Evolutionary conservation across 2,329 filamentous ascomycete species (phyloP).

Genomic region (Aspergillus nomiae): DNA sequence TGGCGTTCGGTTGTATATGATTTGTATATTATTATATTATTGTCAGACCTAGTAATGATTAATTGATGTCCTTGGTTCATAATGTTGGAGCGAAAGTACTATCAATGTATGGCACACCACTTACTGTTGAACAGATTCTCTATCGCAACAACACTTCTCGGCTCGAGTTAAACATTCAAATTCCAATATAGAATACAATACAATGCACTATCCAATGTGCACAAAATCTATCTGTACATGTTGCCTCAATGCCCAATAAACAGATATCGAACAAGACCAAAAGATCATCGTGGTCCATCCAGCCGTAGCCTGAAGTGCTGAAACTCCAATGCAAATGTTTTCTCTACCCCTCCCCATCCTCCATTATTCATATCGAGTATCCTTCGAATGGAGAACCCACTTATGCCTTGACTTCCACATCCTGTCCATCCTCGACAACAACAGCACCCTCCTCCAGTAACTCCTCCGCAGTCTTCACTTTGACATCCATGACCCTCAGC

Average conservation of each 20-base stretch:
- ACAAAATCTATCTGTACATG: conserved; percentile 37
- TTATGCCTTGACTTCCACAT: conserved; percentile 30
- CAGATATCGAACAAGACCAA: conserved; percentile 17
- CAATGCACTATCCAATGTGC: conserved; percentile 29
- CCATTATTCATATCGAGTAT: neutral
- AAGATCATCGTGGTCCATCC: conserved; percentile 8
- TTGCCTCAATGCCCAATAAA: conserved; percentile 25
- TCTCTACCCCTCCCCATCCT: neutral
- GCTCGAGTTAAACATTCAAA: conserved; percentile 13
- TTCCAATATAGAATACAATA: conserved; percentile 35
- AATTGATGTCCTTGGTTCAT: neutral
- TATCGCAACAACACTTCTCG: neutral
- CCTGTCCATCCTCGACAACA: conserved; percentile 33
- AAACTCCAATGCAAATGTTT: neutral
- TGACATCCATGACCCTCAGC: conserved; percentile 79
- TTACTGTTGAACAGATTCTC: neutral
- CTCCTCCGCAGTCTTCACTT: conserved; percentile 62
- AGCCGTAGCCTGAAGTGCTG: neutral
- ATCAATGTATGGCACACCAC: neutral
- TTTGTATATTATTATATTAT: neutral
- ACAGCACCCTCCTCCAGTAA: conserved; percentile 48
- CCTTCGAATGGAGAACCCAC: neutral
- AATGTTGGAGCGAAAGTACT: neutral
- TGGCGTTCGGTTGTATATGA: neutral
- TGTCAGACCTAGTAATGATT: neutral